These are phyloP conservation scores for Lomentospora prolificans DNA, from an alignment of 2,329 filamentous ascomycete species.

Conservation along the genomic window DNA sequence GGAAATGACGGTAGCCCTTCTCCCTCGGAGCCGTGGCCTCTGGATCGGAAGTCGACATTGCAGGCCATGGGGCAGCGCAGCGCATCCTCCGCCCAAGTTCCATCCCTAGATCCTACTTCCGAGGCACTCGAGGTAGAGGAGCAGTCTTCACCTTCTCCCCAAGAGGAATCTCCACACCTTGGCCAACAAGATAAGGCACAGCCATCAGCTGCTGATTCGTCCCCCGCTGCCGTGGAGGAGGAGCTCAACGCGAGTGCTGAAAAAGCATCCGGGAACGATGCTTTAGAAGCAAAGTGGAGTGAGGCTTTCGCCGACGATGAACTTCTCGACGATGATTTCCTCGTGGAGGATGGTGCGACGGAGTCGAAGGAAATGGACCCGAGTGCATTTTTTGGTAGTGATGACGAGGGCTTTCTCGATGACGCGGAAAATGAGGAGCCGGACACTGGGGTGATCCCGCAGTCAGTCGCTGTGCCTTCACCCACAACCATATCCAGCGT, in stretches of 20 bases:
- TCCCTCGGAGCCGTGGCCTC: background rate
- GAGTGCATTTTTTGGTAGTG: constrained; percentile 63
- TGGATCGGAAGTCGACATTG: constrained; percentile 7
- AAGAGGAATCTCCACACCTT: background rate
- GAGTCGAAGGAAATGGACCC: constrained; percentile 46
- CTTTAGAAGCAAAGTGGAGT: constrained; percentile 69
- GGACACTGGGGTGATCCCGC: constrained; percentile 7
- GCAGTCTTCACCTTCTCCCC: background rate
- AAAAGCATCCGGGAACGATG: constrained; percentile 39
- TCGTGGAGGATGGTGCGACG: constrained; percentile 45
- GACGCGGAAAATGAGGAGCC: constrained; percentile 43
- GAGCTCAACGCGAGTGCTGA: constrained; percentile 13
- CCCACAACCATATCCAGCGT: constrained; percentile 1
- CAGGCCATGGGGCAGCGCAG: background rate
- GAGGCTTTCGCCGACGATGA: constrained; percentile 70
- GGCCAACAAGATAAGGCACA: background rate
- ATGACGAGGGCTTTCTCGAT: constrained; percentile 77
- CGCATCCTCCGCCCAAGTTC: background rate
- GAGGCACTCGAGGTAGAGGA: background rate
- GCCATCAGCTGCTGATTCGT: background rate
- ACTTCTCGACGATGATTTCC: constrained; percentile 51
- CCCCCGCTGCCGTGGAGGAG: constrained; percentile 14
- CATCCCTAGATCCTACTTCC: background rate
- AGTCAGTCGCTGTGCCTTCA: background rate
- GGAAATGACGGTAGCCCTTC: constrained; percentile 6